Conservation (phyloP, 148 eudicot genomes). For the Fagopyrum esculentum region DNA sequence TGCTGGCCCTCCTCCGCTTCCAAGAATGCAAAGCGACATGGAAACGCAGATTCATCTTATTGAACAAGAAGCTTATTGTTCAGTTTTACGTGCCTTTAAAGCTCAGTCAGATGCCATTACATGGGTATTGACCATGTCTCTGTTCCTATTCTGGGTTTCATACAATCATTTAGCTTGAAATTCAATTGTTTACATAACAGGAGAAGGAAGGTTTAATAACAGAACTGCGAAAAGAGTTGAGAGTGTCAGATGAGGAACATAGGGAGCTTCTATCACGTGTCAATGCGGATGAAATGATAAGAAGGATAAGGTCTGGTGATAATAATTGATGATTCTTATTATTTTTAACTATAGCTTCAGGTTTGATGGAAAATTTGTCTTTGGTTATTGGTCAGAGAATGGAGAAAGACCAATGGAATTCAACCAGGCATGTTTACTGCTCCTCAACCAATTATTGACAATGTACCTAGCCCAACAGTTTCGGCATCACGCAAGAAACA, state of each 20-base stretch:
- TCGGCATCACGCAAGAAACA: slow-evolving; percentile 83
- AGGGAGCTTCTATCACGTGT: slow-evolving; percentile 74
- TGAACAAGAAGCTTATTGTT: slow-evolving; percentile 86
- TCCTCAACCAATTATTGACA: slow-evolving; percentile 58
- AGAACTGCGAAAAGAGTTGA: slow-evolving; percentile 84
- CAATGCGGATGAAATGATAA: slow-evolving; percentile 70
- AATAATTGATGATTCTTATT: not conserved
- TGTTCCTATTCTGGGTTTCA: not conserved
- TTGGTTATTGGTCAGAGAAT: slow-evolving; percentile 50
- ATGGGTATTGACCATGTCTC: slow-evolving; percentile 47
- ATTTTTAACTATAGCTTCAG: not conserved
- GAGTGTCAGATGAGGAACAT: slow-evolving; percentile 91
- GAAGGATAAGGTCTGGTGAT: slow-evolving; percentile 61
- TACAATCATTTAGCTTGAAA: slow-evolving; percentile 9
- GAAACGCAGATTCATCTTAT: slow-evolving; percentile 70
- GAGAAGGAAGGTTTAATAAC: slow-evolving; percentile 88
- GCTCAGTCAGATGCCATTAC: slow-evolving; percentile 88
- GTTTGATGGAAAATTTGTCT: slow-evolving; percentile 3
- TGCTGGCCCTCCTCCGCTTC: slow-evolving; percentile 47
- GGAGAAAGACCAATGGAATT: slow-evolving; percentile 73
- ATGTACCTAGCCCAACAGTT: slow-evolving; percentile 70
- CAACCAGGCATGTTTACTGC: slow-evolving; percentile 54
- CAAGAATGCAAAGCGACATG: slow-evolving; percentile 66
- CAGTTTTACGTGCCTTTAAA: slow-evolving; percentile 78
- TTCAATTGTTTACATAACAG: slow-evolving; percentile 24